Percentiles rank a stretch among this genome's conserved stretches.
These are phyloP conservation scores for Cicer judaicum DNA, from an alignment of 306 rosid genomes.

Conservation along the genomic window DNA sequence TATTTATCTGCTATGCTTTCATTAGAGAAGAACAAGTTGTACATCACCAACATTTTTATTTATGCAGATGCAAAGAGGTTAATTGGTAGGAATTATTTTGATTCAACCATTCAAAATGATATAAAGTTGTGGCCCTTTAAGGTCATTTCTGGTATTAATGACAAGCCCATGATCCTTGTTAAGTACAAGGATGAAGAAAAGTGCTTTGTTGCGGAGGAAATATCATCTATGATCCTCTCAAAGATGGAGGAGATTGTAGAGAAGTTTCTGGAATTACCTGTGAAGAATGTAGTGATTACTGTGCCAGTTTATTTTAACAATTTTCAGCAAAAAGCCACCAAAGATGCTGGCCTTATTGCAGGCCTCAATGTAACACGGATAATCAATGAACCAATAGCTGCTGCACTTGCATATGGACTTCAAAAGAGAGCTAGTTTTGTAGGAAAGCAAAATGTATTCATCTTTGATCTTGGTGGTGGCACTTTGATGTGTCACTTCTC, in stretches of 20 bases:
- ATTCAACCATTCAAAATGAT: background rate
- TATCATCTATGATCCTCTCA: background rate
- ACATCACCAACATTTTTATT: background rate
- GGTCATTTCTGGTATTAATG: background rate
- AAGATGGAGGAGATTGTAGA: conserved; percentile 7
- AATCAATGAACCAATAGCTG: conserved; percentile 5
- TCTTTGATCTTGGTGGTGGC: conserved; percentile 17
- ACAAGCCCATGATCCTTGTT: background rate
- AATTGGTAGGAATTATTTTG: background rate
- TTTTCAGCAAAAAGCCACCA: background rate
- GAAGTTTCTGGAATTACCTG: background rate
- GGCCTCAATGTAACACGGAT: conserved; percentile 1
- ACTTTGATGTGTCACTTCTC: conserved; percentile 9
- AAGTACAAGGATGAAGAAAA: conserved; percentile 5
- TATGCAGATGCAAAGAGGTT: conserved; percentile 11
- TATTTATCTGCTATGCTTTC: background rate
- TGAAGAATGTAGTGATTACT: background rate
- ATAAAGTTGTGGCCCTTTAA: conserved; percentile 3
- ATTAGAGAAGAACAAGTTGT: background rate
- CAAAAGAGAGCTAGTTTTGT: background rate
- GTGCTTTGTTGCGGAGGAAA: background rate
- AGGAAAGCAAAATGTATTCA: background rate
- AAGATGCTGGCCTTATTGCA: background rate
- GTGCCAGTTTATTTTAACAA: background rate
- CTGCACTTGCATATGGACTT: conserved; percentile 10